phyloP scores from a whole-genome alignment of 306 rosid genomes.

The Luffa acutangula region DNA sequence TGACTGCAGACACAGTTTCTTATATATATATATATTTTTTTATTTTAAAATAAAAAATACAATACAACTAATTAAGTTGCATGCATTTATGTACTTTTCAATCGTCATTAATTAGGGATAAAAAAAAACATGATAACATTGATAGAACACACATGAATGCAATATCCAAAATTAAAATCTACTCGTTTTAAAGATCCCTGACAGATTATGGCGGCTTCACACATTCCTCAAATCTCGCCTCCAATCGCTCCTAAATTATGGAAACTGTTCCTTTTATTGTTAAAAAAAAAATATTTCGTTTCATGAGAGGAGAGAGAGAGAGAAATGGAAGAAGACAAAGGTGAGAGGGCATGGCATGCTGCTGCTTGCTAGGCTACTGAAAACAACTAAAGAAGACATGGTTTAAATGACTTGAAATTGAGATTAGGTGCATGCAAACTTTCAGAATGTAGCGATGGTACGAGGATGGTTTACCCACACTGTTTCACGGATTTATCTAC shows the following conservation, averaged over 20 bases:
- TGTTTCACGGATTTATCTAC: neutral
- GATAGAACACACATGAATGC: neutral
- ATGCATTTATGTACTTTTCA: neutral
- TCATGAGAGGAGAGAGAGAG: neutral
- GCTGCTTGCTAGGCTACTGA: neutral
- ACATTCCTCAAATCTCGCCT: constrained; percentile 76
- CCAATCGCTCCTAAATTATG: constrained; percentile 54
- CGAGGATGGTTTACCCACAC: neutral
- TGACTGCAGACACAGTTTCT: neutral
- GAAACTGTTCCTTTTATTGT: neutral
- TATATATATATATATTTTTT: neutral
- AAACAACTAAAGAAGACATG: neutral
- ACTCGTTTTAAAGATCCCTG: constrained; percentile 18
- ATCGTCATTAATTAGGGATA: neutral
- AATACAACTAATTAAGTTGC: constrained; percentile 9
- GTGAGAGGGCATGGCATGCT: neutral
- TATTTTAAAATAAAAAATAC: neutral
- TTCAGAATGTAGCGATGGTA: neutral
- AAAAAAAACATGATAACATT: neutral
- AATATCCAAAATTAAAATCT: constrained; percentile 17
- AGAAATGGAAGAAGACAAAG: neutral
- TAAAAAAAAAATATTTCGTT: neutral
- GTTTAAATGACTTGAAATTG: neutral
- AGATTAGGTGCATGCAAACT: neutral
- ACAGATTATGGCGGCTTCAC: constrained; percentile 55